phyloP scores from a whole-genome alignment of 2,329 filamentous ascomycete genomes.

The Bertia moriformis region DNA sequence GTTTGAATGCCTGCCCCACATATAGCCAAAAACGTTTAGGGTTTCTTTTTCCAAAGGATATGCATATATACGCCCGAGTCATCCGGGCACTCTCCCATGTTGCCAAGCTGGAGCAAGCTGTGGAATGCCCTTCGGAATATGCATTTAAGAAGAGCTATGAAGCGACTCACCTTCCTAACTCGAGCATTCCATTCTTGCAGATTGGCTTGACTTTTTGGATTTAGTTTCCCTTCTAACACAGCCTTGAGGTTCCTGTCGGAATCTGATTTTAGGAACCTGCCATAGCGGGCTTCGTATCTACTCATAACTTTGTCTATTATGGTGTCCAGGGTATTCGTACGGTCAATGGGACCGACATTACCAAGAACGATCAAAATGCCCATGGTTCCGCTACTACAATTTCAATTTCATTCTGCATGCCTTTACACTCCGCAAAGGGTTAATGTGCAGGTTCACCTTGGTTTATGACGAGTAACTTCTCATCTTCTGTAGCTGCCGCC shows the following conservation, averaged over 20 bases:
- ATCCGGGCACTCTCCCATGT: background rate
- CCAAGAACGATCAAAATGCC: background rate
- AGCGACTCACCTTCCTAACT: background rate
- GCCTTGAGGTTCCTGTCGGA: background rate
- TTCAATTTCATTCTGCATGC: background rate
- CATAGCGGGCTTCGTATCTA: background rate
- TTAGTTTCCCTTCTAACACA: background rate
- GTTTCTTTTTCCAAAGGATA: background rate
- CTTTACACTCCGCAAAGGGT: background rate
- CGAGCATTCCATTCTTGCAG: background rate
- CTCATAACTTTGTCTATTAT: background rate
- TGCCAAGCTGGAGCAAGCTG: background rate
- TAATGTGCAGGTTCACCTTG: background rate
- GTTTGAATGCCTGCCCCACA: background rate
- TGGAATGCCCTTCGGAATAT: background rate
- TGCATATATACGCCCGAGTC: background rate
- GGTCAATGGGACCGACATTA: background rate
- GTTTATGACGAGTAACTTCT: background rate
- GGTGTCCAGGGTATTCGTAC: background rate
- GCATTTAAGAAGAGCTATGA: background rate
- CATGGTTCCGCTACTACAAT: background rate
- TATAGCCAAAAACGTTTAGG: slow-evolving; percentile 1
- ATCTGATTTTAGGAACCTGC: background rate
- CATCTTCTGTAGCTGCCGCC: background rate
- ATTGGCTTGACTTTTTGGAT: background rate